Conservation (phyloP, 306 rosid species). For the Cicer bijugum region DNA sequence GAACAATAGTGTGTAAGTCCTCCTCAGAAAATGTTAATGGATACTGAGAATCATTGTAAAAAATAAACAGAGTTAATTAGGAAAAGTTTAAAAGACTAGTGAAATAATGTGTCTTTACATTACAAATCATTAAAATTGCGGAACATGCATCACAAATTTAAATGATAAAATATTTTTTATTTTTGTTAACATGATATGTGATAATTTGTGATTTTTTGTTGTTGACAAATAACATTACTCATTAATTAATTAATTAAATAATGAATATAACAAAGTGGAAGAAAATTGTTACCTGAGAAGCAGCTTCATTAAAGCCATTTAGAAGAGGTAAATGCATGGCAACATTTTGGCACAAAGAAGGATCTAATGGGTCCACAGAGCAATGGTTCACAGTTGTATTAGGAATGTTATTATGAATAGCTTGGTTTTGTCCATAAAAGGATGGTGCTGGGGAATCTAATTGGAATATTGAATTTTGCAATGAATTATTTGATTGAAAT, state of each 20-base stretch:
- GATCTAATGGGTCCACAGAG: conserved; percentile 69
- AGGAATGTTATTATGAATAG: conserved; percentile 54
- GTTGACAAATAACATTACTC: too few relatives aligned
- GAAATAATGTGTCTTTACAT: conserved; percentile 11
- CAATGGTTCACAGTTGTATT: conserved; percentile 55
- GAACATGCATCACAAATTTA: too few relatives aligned
- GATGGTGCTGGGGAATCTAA: conserved; percentile 74
- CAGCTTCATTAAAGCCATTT: conserved; percentile 49
- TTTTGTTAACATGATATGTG: too few relatives aligned
- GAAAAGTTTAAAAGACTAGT: conserved; percentile 8
- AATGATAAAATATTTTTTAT: too few relatives aligned
- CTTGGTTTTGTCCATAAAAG: conserved; percentile 68
- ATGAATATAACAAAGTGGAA: conserved; percentile 1
- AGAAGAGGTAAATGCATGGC: conserved; percentile 64
- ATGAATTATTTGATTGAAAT: conserved; percentile 63
- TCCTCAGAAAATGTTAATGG: conserved; percentile 74
- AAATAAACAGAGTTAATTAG: not conserved
- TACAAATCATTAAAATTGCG: not conserved
- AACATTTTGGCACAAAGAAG: conserved; percentile 63
- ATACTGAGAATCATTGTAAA: conserved; percentile 51
- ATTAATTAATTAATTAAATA: not conserved
- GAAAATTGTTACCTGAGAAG: conserved; percentile 62
- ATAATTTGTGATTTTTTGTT: too few relatives aligned
- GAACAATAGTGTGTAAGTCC: conserved; percentile 81
- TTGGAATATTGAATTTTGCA: conserved; percentile 68